Base-by-base conservation (phyloP, 805 yeast species). In the Yamadazyma paraphyllophila region DNA sequence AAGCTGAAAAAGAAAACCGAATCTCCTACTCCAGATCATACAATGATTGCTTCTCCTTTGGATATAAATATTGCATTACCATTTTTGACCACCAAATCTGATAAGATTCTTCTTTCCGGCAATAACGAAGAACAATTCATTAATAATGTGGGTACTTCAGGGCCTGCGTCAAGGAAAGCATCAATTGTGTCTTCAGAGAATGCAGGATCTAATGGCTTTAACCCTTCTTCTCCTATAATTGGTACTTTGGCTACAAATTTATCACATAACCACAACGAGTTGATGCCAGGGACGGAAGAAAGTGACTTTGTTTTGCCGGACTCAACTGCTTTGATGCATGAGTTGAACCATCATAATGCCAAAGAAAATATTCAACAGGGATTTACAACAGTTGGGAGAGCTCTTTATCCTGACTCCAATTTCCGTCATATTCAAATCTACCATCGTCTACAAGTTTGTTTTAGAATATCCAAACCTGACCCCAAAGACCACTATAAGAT, bases 361-460 rank as follows among this genome's bases (percentile, higher is more conserved):
- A 53, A 50, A 30, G 71, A 66, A 32, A 63, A 62, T 45, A 58
- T 63, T 16, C 65, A 59, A 33, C 59, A 57, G 14, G 76, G 77
- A 2, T 69, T 55, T 45, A 71, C 75, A 5, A 49, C 55, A 1
- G 56, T 64, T 1, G 44, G 65, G 0, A 61, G 66, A 39, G 77
- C 77, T 1, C 70, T 84, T 43, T 77, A 79, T 51, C 83, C 91
- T 1, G 90, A 85, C 55, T 69, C 77, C 12, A 80, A 84, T 51
- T 83, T 77, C 55, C 73, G 81, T 29, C 83, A 82, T 55, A 73
- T 86, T 37, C 79, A 76, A 52, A 72, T 85, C 13, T 73, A 77
- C 45, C 95, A 86, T 60, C 69, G 90, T 41, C 61, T 86, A 41
- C 94, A 86, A 59, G 74, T 86, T 4, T 80, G 85, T 54, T 75